Percentiles rank a stretch among this genome's conserved stretches.
phyloP scores from a whole-genome alignment of 352 stramenopile species.

The Globisporangium alternatum region DNA sequence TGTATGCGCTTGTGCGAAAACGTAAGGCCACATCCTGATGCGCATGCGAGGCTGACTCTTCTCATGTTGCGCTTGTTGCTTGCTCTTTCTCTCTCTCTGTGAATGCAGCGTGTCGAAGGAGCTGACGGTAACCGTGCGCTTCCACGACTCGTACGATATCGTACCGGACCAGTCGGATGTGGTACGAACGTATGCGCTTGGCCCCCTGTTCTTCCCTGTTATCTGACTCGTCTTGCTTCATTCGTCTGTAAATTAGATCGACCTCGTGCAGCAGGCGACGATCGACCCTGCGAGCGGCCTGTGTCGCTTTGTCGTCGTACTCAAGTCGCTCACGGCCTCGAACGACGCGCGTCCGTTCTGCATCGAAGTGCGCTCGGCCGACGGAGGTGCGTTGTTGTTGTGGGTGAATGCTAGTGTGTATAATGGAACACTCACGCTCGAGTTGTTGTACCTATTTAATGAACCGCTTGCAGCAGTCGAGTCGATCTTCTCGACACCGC shows the following conservation, averaged over 20 bases:
- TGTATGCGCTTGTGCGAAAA: background rate
- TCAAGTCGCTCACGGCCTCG: slow-evolving; percentile 52
- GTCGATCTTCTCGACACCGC: slow-evolving; percentile 57
- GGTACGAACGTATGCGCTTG: slow-evolving; percentile 12
- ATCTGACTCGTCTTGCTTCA: background rate
- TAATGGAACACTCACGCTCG: background rate
- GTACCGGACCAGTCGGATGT: slow-evolving; percentile 58
- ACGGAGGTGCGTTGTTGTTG: slow-evolving; percentile 19
- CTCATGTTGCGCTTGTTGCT: background rate
- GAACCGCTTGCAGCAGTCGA: slow-evolving; percentile 35
- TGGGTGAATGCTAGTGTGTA: background rate
- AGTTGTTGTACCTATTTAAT: background rate
- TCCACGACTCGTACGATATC: slow-evolving; percentile 75
- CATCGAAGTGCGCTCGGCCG: slow-evolving; percentile 51
- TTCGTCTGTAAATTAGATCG: slow-evolving; percentile 1
- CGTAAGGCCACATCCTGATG: background rate
- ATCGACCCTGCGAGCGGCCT: slow-evolving; percentile 41
- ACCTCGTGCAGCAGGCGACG: slow-evolving; percentile 18
- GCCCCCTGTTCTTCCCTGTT: background rate
- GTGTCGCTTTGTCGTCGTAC: slow-evolving; percentile 40
- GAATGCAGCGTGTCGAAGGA: slow-evolving; percentile 29
- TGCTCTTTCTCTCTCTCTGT: slow-evolving; percentile 1
- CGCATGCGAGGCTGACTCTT: background rate
- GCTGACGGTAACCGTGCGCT: slow-evolving; percentile 60
- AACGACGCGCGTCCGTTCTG: slow-evolving; percentile 67